Evolutionary conservation across 169 alveolate genomes (phyloP).

Genomic region (Besnoitia besnoiti): DNA sequence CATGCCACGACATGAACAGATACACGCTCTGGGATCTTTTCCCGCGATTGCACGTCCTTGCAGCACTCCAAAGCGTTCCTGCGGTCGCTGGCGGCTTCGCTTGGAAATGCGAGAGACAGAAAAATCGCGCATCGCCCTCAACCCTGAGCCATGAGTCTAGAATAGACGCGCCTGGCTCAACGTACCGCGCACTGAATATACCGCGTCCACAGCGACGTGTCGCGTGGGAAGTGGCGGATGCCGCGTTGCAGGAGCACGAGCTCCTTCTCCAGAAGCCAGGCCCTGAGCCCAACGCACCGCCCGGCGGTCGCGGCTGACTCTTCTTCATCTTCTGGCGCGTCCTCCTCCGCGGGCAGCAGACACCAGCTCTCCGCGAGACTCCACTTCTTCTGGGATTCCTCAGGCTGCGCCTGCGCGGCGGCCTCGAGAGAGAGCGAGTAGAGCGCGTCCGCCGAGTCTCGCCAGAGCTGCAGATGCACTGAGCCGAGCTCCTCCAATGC

Average conservation of each 20-base stretch:
- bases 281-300: neutral
- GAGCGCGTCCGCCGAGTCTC: conserved; percentile 35
- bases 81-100: no score
- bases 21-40: no score
- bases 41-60: no score
- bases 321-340: neutral
- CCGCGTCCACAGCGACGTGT: conserved; percentile 21
- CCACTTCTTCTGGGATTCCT: neutral
- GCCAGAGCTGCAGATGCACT: conserved; percentile 24
- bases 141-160: no score
- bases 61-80: no score
- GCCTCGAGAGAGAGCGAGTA: neutral
- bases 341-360: neutral
- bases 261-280: conserved; percentile 17
- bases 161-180: neutral
- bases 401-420: neutral
- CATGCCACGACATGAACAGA: no score
- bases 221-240: conserved; percentile 51
- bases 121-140: no score
- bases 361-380: conserved; percentile 16
- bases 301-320: neutral
- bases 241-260: conserved; percentile 42
- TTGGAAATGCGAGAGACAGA: no score
- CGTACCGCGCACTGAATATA: conserved; percentile 29
- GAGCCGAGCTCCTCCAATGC: conserved; percentile 47